phyloP scores from a whole-genome alignment of 2,329 filamentous ascomycete species.

The Nigrospora osmanthi region DNA sequence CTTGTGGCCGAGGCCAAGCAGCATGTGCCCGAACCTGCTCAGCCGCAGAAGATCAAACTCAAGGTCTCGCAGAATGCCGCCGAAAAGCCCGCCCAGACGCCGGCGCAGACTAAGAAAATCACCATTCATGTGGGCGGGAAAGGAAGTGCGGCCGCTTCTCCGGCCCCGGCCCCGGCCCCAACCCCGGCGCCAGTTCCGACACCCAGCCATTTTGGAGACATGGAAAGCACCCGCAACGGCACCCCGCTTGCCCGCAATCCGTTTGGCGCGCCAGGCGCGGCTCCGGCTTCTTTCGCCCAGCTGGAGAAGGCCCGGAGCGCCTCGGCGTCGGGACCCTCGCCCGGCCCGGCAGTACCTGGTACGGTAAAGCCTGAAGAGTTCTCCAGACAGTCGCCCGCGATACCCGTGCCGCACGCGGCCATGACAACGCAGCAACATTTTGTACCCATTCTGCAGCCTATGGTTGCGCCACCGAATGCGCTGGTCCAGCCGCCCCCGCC shows the following conservation, averaged over 20 bases:
- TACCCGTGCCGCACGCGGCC: slow-evolving; percentile 16
- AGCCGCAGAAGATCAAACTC: slow-evolving; percentile 68
- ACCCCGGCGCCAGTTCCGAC: slow-evolving; percentile 42
- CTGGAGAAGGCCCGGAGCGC: slow-evolving; percentile 33
- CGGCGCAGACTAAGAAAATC: slow-evolving; percentile 51
- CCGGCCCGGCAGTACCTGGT: slow-evolving; percentile 31
- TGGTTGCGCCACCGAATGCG: slow-evolving; percentile 10
- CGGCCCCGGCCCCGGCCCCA: slow-evolving; percentile 33
- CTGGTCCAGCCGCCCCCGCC: slow-evolving; percentile 13
- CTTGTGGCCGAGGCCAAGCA: slow-evolving; percentile 65
- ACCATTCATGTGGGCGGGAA: slow-evolving; percentile 63
- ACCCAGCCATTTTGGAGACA: slow-evolving; percentile 22
- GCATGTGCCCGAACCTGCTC: slow-evolving; percentile 62
- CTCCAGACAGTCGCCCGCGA: slow-evolving; percentile 22
- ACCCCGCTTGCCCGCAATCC: slow-evolving; percentile 17
- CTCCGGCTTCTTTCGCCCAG: slow-evolving; percentile 16
- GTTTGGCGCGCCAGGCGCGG: slow-evolving; percentile 16
- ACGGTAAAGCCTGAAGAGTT: slow-evolving; percentile 27
- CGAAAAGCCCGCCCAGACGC: slow-evolving; percentile 24
- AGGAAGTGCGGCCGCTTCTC: slow-evolving; percentile 45
- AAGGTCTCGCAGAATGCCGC: slow-evolving; percentile 48
- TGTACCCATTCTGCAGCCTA: slow-evolving; percentile 10
- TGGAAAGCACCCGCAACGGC: slow-evolving; percentile 21
- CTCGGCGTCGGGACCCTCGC: slow-evolving; percentile 32
- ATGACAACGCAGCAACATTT: slow-evolving; percentile 20